Percentiles rank a stretch among this genome's conserved stretches.
These are phyloP conservation scores for Forsythia viridissima DNA, from an alignment of 257 asterid genomes.

Conservation along the genomic window DNA sequence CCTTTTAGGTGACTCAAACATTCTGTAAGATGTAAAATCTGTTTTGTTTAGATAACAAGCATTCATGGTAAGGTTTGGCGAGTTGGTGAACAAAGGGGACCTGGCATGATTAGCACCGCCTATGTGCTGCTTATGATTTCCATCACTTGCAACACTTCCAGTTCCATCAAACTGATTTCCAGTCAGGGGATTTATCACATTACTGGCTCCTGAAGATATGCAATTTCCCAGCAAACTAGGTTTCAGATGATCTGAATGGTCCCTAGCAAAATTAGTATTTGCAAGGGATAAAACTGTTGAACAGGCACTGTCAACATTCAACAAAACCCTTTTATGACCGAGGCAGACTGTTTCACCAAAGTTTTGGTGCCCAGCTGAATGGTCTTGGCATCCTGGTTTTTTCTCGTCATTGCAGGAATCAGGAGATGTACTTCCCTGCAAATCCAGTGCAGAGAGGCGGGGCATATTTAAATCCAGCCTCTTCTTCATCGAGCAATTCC, in stretches of 20 bases:
- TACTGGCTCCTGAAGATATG: constrained; percentile 27
- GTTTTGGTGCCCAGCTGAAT: constrained; percentile 19
- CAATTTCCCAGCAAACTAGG: constrained; percentile 24
- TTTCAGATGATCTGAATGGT: constrained; percentile 28
- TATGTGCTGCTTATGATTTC: constrained; percentile 21
- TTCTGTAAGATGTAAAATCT: constrained; percentile 24
- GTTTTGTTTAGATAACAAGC: neutral
- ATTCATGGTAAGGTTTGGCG: constrained; percentile 21
- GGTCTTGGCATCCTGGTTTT: constrained; percentile 27
- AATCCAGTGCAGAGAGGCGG: constrained; percentile 28
- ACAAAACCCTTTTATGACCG: constrained; percentile 24
- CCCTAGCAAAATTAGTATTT: constrained; percentile 22
- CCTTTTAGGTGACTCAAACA: constrained; percentile 47
- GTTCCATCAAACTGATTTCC: constrained; percentile 30
- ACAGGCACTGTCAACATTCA: constrained; percentile 33
- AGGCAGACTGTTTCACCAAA: constrained; percentile 15
- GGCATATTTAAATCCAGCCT: constrained; percentile 50
- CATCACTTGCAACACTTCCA: constrained; percentile 19
- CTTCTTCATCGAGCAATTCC: constrained; percentile 72
- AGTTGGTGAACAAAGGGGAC: constrained; percentile 25
- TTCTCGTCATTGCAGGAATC: constrained; percentile 26
- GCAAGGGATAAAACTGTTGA: constrained; percentile 47
- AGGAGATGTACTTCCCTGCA: constrained; percentile 26
- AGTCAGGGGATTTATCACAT: constrained; percentile 25
- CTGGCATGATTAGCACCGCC: constrained; percentile 20